These are phyloP conservation scores for Artemisia argyi DNA, from an alignment of 129 eudicot genomes.

Conservation along the genomic window DNA sequence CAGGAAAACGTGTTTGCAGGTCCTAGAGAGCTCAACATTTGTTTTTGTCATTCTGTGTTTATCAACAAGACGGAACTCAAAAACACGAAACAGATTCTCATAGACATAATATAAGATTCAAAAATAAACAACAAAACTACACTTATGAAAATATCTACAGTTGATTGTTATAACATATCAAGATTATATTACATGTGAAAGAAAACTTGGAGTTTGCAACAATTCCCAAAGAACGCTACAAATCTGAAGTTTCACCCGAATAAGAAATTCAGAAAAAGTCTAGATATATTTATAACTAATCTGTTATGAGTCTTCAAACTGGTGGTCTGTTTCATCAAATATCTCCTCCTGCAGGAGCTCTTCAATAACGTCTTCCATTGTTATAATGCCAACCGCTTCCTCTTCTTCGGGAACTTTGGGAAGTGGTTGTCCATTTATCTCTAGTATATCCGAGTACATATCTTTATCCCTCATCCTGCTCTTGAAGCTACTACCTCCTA, in stretches of 20 bases:
- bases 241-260: too few species aligned
- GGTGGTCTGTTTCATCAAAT: conserved; percentile 90
- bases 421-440: conserved; percentile 68
- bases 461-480: conserved; percentile 80
- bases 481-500: conserved; percentile 45
- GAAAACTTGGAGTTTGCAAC: conserved; percentile 1
- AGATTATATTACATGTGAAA: neutral
- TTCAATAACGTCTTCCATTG: conserved; percentile 98
- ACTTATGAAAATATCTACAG: neutral
- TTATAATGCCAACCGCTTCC: conserved; percentile 87
- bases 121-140: too few species aligned
- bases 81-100: neutral
- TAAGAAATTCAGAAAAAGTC: conserved; percentile 7
- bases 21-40: neutral
- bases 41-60: neutral
- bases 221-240: neutral
- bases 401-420: conserved; percentile 77
- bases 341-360: conserved; percentile 89
- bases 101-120: neutral
- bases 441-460: conserved; percentile 76
- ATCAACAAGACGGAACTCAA: neutral
- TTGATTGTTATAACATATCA: neutral
- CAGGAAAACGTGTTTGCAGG: neutral
- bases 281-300: neutral
- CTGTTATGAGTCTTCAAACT: conserved; percentile 70